phyloP scores from a whole-genome alignment of 192 early-diverging fungal genomes.

The Coemansia sp. region DNA sequence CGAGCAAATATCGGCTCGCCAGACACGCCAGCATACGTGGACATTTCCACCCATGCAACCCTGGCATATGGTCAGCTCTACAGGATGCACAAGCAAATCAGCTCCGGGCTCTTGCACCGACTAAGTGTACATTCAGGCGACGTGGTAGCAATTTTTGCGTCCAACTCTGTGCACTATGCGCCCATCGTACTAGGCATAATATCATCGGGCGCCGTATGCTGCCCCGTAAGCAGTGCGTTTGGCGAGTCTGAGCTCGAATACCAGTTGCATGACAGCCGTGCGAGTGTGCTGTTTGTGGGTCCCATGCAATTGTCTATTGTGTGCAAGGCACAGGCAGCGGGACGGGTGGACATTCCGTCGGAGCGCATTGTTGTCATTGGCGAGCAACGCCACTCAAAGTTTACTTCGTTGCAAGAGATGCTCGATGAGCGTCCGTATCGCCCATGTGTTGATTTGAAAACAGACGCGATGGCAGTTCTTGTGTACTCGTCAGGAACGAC shows the following conservation, averaged over 20 bases:
- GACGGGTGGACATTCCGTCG: conserved; percentile 10
- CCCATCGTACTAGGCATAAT: conserved; percentile 28
- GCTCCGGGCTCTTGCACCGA: conserved; percentile 25
- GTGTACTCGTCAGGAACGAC: conserved; percentile 72
- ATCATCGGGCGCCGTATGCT: conserved; percentile 30
- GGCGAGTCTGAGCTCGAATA: conserved; percentile 66
- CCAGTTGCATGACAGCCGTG: conserved; percentile 66
- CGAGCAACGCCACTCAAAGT: conserved; percentile 3
- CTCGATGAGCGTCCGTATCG: conserved; percentile 15
- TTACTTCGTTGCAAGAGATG: conserved; percentile 29
- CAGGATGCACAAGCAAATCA: conserved; percentile 13
- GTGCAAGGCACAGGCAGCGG: conserved; percentile 5
- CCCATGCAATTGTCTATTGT: conserved; percentile 41
- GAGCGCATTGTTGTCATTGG: conserved; percentile 46
- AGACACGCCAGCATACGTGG: conserved; percentile 26
- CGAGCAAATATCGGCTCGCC: conserved; percentile 6
- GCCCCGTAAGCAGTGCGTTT: conserved; percentile 49
- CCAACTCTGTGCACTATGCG: conserved; percentile 36
- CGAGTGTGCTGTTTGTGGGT: conserved; percentile 60
- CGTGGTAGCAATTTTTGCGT: conserved; percentile 30
- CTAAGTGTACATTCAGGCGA: conserved; percentile 18
- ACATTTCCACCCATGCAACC: conserved; percentile 17
- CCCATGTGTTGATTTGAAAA: conserved; percentile 22
- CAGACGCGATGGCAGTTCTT: conserved; percentile 40
- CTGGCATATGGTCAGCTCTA: conserved; percentile 21